Evolutionary conservation across 345 rosid genomes (phyloP).

Genomic region (Eucalyptus rudis): DNA sequence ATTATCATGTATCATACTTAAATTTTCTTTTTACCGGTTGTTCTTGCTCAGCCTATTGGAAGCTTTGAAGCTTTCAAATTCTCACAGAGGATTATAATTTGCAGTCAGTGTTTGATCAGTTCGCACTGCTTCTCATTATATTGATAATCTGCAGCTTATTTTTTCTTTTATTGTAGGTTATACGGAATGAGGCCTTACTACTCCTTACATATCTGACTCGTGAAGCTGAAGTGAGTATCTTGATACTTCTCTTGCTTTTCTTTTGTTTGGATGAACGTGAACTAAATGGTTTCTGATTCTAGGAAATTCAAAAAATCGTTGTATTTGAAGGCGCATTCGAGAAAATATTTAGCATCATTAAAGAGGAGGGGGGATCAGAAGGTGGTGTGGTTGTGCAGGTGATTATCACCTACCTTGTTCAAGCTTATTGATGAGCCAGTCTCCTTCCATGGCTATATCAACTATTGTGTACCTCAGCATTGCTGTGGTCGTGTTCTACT

Average conservation of each 20-base stretch:
- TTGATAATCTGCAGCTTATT: neutral
- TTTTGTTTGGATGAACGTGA: neutral
- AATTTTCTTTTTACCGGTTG: neutral
- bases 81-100: neutral
- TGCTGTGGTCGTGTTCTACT: neutral
- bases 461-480: neutral
- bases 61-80: neutral
- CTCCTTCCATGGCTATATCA: neutral
- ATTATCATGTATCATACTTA: neutral
- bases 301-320: constrained; percentile 98
- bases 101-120: neutral
- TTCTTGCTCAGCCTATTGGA: neutral
- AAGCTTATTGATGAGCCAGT: neutral
- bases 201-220: constrained; percentile 94
- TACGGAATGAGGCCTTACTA: constrained; percentile 86
- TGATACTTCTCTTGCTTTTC: neutral
- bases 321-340: constrained; percentile 99
- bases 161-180: constrained; percentile 47
- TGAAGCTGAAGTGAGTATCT: constrained; percentile 72
- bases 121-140: neutral
- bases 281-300: neutral
- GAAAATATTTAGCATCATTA: constrained; percentile 84
- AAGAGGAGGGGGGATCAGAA: constrained; percentile 95
- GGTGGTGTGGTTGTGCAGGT: constrained; percentile 99
- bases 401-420: neutral